Evolutionary conservation across 2,329 filamentous ascomycete species (phyloP).

Genomic region (Coccinonectria pachysandricola): DNA sequence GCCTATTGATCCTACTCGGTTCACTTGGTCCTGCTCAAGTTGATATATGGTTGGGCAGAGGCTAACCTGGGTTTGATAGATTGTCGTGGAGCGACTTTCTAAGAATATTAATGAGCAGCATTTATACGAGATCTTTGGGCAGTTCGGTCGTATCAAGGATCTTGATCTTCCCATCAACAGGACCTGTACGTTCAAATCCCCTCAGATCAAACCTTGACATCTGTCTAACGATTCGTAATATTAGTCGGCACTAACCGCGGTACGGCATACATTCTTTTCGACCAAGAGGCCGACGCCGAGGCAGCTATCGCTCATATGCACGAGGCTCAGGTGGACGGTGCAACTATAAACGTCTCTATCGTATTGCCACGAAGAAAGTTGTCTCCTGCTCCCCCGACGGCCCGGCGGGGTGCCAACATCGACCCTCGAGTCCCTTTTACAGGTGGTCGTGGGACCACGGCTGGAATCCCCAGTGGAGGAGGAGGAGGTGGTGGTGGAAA

Average conservation of each 20-base stretch:
- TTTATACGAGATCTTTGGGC: slow-evolving; percentile 81
- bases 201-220: slow-evolving; percentile 7
- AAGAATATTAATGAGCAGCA: slow-evolving; percentile 90
- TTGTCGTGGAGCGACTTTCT: slow-evolving; percentile 90
- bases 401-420: slow-evolving; percentile 51
- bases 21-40: too few relatives aligned
- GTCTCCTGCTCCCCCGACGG: slow-evolving; percentile 65
- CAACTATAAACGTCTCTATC: slow-evolving; percentile 75
- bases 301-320: slow-evolving; percentile 93
- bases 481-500: slow-evolving; percentile 17
- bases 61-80: slow-evolving; percentile 39
- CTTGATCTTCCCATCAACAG: slow-evolving; percentile 85
- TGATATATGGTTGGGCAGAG: too few relatives aligned
- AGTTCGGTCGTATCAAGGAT: slow-evolving; percentile 76
- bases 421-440: slow-evolving; percentile 33
- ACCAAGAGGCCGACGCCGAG: slow-evolving; percentile 68
- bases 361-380: slow-evolving; percentile 77
- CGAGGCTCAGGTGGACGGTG: slow-evolving; percentile 85
- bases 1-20: too few relatives aligned
- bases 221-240: slow-evolving; percentile 4
- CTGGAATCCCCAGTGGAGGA: slow-evolving; percentile 12
- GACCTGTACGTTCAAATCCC: slow-evolving; percentile 49
- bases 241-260: slow-evolving; percentile 81
- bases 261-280: slow-evolving; percentile 84
- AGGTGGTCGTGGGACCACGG: slow-evolving; percentile 23